Base-by-base conservation (phyloP, 1,284 basidiomycete species). In the Caloboletus firmus region DNA sequence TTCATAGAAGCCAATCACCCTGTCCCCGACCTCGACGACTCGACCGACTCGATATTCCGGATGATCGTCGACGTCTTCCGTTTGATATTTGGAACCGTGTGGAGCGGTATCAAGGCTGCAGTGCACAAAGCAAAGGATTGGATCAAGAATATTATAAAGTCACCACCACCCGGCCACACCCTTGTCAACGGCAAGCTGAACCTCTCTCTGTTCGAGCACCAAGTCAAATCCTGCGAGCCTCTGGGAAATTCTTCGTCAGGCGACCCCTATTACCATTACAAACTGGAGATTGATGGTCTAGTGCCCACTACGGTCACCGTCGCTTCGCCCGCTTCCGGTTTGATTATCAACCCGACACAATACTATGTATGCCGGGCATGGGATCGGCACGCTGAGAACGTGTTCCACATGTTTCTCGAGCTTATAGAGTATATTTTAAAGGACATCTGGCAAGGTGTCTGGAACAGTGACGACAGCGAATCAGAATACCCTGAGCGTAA, bases 141-240 rank as follows among this genome's bases (percentile, higher is more conserved):
- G 52, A 54, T 67, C 43, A 40, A 5, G 36, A 9, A 47, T 13
- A 37, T 55, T 3, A 35, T 56, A 32, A 37, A 46, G 31, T 56
- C 55, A 1, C 52, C 55, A 1, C 61, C 61, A 17, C 54, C 52
- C 4, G 61, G 67, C 2, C 55, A 66, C n/a, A 24, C 54, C 17
- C 46, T 66, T 18, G 28, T 62, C 52, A 69, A 69, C 34, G 64
- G 64, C 20, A 55, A 55, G 41, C 34, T 65, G 37, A 69, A 52
- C 12, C 1, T 66, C 7, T 43, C 63, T 18, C 5, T 69, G 15
- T 57, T 69, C 22, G 63, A 69, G 47, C 54, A 66, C 36, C 55
- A 9, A 31, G 62, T 69, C 35, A 36, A 12, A 5, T 8, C 15
- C 4, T 66, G 62, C 46, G 28, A 59, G 26, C 50, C 8, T 5